Evolutionary conservation across 2,329 filamentous ascomycete species (phyloP).

Genomic region (Aquanectria penicillioides): DNA sequence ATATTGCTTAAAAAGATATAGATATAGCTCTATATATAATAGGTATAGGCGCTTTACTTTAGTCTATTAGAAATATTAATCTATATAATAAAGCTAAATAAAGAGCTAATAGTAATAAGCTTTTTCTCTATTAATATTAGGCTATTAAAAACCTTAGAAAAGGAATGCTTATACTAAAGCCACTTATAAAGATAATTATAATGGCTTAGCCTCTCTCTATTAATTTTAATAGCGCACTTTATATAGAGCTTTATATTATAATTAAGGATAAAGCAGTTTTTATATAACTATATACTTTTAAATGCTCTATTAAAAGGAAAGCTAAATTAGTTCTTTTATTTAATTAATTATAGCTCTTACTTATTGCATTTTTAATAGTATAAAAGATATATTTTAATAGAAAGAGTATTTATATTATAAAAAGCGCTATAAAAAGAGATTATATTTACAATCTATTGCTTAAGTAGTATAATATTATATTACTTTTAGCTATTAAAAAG

Average conservation of each 20-base stretch:
- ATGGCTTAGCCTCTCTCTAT: neutral
- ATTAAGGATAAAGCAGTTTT: neutral
- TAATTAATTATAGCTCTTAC: neutral
- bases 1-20: conserved; percentile 7
- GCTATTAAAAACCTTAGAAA: conserved; percentile 9
- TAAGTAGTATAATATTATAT: neutral
- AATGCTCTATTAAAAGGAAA: neutral
- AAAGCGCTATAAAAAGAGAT: conserved; percentile 3
- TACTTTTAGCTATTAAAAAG: neutral
- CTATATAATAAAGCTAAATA: neutral
- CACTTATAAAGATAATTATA: neutral
- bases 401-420: neutral
- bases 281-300: neutral
- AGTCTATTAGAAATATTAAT: neutral
- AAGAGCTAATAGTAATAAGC: neutral
- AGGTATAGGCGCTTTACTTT: neutral
- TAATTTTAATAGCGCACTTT: conserved; percentile 7
- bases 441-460: neutral
- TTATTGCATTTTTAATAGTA: neutral
- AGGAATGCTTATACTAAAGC: conserved; percentile 23
- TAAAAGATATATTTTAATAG: neutral
- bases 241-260: neutral
- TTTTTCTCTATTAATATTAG: neutral
- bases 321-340: neutral
- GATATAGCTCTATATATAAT: neutral